Base-by-base conservation (phyloP, 805 yeast genomes). In the Kuraishia ogatae region DNA sequence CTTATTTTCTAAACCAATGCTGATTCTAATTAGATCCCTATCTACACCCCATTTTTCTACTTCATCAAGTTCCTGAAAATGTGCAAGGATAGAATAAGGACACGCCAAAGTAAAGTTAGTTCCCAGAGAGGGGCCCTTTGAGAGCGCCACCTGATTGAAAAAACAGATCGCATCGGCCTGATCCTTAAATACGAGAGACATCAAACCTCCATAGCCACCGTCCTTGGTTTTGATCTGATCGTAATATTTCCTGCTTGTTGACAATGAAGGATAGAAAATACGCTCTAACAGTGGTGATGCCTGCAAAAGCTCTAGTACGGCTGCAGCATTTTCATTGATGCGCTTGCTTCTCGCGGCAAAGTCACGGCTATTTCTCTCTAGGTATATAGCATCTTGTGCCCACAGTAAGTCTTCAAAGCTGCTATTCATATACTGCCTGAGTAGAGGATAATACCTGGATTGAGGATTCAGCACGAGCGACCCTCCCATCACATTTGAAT, bases 401-500 rank as follows among this genome's bases (percentile, higher is more conserved):
- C 97, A 94, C 60, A 89, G 78, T 6, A 77, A 70, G 63, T 93
- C 97, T 61, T 83, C 89, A 66, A 79, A 89, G 50, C 77, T 76
- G 8, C 74, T 72, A 55, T 77, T 63, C 60, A 83, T 74, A 61
- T 77, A 77, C 47, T 66, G 56, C 64, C 84, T 84, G 56, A 89
- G 76, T 55, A 54, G 57, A 2, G 61, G 55, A 71, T 80, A 91
- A 58, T 63, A 69, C 48, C 68, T 70, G 8, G 92, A 78, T 5
- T 74, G 63, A 4, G 92, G 87, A 65, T 93, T 94, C 62, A 94
- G 71, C 5, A 90, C 84, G 58, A 92, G 69, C 13, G 93, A 84
- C 2, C 99, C 99, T 0, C 91, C 97, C 93, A 93, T 88, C 53
- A 93, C 97, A 64, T 93, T 91, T 35, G 96, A 86, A 67, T 90